Base-by-base conservation (phyloP, 2,329 filamentous ascomycete genomes). In the Cercospora berteroae region DNA sequence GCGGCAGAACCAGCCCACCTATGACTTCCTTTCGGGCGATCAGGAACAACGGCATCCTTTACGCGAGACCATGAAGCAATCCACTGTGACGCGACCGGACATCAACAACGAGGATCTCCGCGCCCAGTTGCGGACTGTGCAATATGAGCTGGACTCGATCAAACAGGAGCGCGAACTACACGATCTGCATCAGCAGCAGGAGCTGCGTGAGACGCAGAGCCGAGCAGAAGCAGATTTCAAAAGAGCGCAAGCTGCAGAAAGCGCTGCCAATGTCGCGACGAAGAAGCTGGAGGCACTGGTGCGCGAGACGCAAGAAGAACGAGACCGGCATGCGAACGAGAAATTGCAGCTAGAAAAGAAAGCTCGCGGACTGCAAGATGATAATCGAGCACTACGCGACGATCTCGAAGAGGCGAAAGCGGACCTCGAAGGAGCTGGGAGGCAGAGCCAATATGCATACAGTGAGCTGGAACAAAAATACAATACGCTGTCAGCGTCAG, bases 201-300 rank as follows among this genome's bases (percentile, higher is more conserved):
- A 97, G 74, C 79, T 97, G 23, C 88, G 94, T 69, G 93, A 96
- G 65, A 85, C 90, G 1, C 89, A 92, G 71, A 85, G 89, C 58
- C 91, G 90, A 70, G 90, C 92, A n/a, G 93, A 97, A 74, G 89
- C 92, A 8, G 94, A 97, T 75, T 93, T 91, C 75, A 90, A 92
- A 74, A 86, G 86, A 70, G 84, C 86, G 33, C 69, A 86, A 79
- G 78, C 81, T 25, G 84, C 86, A 13, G 87, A 89, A 75, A 81
- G 81, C 29, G 80, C 81, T 25, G 81, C 79, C 67, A 81, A 83
- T 56, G 81, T 84, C 36, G 83, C 85, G 3, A 80, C 79, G 33
- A 82, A 83, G 72, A 88, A 87, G 74, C 81, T 83, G 67, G 86
- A 89, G 36, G 75, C 81, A 1, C 75, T 89, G 2, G 77, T 81